Percentiles rank a stretch among this genome's conserved stretches.
These are phyloP conservation scores for Colletotrichum tofieldiae DNA, from an alignment of 2,329 filamentous ascomycete species.

Conservation along the genomic window DNA sequence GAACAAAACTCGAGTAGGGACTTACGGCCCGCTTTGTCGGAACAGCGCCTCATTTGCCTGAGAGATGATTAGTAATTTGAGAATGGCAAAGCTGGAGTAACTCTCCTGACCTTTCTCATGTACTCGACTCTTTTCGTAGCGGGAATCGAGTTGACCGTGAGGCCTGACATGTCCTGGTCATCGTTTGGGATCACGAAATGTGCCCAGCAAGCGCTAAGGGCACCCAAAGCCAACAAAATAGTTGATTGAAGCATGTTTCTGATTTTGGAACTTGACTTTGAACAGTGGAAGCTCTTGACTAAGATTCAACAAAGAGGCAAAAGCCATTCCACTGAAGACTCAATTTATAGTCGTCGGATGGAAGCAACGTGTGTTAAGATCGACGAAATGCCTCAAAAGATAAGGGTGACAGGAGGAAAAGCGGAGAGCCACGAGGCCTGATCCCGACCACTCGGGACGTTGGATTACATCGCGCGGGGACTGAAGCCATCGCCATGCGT, in stretches of 20 bases:
- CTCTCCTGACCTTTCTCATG: conserved; percentile 21
- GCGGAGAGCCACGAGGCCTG: not conserved
- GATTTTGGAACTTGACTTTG: no score
- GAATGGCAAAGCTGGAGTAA: fast-evolving
- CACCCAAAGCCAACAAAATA: not conserved
- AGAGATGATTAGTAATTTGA: fast-evolving
- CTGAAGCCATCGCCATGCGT: conserved; percentile 10
- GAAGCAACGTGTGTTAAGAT: not conserved
- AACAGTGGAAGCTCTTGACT: no score
- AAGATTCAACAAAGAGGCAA: no score
- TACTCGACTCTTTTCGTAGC: conserved; percentile 32
- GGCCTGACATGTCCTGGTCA: conserved; percentile 36
- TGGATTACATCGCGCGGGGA: not conserved
- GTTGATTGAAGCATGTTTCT: conserved; percentile 7
- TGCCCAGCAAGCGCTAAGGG: not conserved
- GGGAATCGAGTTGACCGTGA: conserved; percentile 32
- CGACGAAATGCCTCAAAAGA: not conserved
- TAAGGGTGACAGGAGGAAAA: not conserved
- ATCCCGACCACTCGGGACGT: not conserved
- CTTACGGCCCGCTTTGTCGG: conserved; percentile 36
- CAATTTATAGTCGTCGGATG: not conserved
- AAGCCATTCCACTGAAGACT: not conserved
- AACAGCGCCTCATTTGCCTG: conserved; percentile 33
- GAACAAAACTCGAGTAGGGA: not conserved
- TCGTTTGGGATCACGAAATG: conserved; percentile 34